Evolutionary conservation across 768 basidiomycete species (phyloP).

Genomic region (Boletus rubescentipes): DNA sequence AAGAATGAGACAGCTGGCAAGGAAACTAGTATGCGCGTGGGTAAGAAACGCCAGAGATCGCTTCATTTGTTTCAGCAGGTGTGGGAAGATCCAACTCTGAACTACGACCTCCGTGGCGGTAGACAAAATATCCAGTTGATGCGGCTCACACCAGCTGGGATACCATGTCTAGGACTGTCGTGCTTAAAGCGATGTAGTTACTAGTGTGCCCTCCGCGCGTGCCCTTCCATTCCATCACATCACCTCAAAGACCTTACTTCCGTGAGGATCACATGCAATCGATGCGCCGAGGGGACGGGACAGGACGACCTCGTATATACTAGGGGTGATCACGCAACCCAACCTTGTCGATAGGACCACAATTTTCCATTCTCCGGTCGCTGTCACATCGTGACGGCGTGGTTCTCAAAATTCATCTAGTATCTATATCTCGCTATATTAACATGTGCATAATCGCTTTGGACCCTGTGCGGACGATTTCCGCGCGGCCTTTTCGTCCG

Average conservation of each 20-base stretch:
- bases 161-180: not conserved
- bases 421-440: slow-evolving; percentile 15
- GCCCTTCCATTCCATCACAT: slow-evolving; percentile 22
- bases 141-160: not conserved
- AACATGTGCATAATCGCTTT: slow-evolving; percentile 14
- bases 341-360: slow-evolving; percentile 16
- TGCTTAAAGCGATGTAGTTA: slow-evolving; percentile 16
- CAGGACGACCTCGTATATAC: not conserved
- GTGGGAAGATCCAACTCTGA: not conserved
- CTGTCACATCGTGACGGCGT: slow-evolving; percentile 4
- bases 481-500: slow-evolving; percentile 15
- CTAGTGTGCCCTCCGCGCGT: not conserved
- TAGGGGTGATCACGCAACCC: slow-evolving; percentile 9
- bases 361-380: slow-evolving; percentile 8
- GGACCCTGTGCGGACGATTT: slow-evolving; percentile 23
- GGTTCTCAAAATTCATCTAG: slow-evolving; percentile 5
- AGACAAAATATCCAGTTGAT: too few species aligned
- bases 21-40: not conserved
- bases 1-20: not conserved
- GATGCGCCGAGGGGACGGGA: not conserved
- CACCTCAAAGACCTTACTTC: slow-evolving; percentile 4
- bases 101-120: not conserved
- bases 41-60: not conserved
- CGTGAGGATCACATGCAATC: slow-evolving; percentile 22
- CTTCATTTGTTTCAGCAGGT: not conserved